Evolutionary conservation across 768 basidiomycete species (phyloP), one percentile per base, ranked within the genome.

Genomic region (Pleurotus tuoliensis): DNA sequence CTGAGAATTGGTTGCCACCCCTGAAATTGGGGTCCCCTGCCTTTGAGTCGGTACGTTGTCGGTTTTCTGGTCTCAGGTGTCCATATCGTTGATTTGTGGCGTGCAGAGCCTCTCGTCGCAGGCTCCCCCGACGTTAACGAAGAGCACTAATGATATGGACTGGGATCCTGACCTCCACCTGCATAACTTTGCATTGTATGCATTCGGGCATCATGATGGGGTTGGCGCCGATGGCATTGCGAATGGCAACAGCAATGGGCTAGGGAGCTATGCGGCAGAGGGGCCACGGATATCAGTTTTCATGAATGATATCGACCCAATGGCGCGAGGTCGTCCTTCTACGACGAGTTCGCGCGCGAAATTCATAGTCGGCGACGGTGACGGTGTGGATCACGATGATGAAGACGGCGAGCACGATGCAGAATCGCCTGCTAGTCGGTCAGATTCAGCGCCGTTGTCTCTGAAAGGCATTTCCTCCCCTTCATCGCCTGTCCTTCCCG

Each of bases 311-410:
- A n/a, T 44, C 15, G 41, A 44, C n/a, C 41, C n/a, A n/a, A 6
- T 44, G 20, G n/a, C 41, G 9, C 20, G 3, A n/a, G 20, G 41
- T 5, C 41, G 20, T n/a, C 20, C 41, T 20, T 44, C 41, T n/a
- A n/a, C 41, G n/a, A n/a, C 20, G n/a, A n/a, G 20, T n/a, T 44
- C 41, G 9, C 41, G n/a, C 20, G 20, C 51, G 5, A 53, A 53
- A 25, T 53, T 53, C 18, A 53, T 39, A n/a, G 43, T 53, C 18
- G 51, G 51, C 16, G 49, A 16, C 7, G 51, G 38, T 8, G 51
- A 53, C 15, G 51, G 38, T 20, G 39, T 39, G 24, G 51, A 24
- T 20, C 6, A 52, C 16, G 51, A 53, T 16, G 51, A 53, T 4
- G n/a, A 44, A 1, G 41, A 44, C 13, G n/a, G 41, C 20, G 41